These are phyloP conservation scores for Abrus precatorius DNA, from an alignment of 306 rosid genomes.

Conservation along the genomic window DNA sequence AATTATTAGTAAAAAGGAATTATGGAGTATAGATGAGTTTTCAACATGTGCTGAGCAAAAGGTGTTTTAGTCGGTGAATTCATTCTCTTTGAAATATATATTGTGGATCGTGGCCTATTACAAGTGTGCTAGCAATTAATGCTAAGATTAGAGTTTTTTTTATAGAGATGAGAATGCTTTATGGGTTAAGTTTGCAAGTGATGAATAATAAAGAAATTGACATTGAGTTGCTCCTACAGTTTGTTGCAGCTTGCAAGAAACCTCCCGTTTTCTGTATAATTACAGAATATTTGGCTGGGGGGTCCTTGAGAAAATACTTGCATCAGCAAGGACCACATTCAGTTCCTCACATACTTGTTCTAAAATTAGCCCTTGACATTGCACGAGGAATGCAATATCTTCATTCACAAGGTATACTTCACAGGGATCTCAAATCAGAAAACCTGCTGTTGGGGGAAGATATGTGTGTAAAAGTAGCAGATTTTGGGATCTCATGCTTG, in stretches of 20 bases:
- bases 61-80: slow-evolving; percentile 13
- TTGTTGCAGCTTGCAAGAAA: slow-evolving; percentile 97
- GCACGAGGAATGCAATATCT: slow-evolving; percentile 90
- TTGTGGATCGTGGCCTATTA: slow-evolving; percentile 2
- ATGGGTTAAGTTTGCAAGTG: background rate
- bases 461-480: slow-evolving; percentile 93
- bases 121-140: background rate
- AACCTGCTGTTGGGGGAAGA: slow-evolving; percentile 86
- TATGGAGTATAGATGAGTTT: background rate
- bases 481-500: slow-evolving; percentile 94
- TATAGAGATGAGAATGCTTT: background rate
- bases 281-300: slow-evolving; percentile 90
- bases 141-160: background rate
- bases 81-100: slow-evolving; percentile 7
- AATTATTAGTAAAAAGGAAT: slow-evolving; percentile 23
- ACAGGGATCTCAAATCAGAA: slow-evolving; percentile 97
- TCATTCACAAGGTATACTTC: slow-evolving; percentile 92
- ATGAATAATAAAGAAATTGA: slow-evolving; percentile 11
- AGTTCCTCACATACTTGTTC: slow-evolving; percentile 73
- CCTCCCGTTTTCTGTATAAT: slow-evolving; percentile 96
- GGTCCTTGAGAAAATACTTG: slow-evolving; percentile 79
- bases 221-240: slow-evolving; percentile 61
- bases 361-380: slow-evolving; percentile 80
- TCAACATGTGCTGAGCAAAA: background rate
- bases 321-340: slow-evolving; percentile 87